phyloP scores from a whole-genome alignment of 805 yeast genomes.

The Saturnispora gosingensis region DNA sequence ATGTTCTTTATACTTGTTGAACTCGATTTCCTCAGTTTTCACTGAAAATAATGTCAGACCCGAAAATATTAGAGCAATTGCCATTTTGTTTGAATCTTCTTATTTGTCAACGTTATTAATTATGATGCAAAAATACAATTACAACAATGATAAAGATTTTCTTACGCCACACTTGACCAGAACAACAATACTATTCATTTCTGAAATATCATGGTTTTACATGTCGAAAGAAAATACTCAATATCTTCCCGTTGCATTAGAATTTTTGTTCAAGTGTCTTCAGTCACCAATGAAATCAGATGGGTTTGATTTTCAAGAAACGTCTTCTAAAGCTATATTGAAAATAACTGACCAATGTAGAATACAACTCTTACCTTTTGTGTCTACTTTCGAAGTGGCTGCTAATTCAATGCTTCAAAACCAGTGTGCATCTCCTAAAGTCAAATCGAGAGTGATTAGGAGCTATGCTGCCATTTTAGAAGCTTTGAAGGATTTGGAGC shows the following conservation, averaged over 20 bases:
- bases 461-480: slow-evolving; percentile 58
- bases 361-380: slow-evolving; percentile 29
- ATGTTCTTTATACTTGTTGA: slow-evolving; percentile 46
- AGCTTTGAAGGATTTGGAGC: slow-evolving; percentile 38
- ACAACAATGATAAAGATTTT: slow-evolving; percentile 2
- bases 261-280: slow-evolving; percentile 31
- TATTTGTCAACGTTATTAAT: slow-evolving; percentile 16
- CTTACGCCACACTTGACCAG: slow-evolving; percentile 27
- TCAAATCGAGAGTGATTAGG: slow-evolving; percentile 51
- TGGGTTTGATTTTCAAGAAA: slow-evolving; percentile 11
- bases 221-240: slow-evolving; percentile 34
- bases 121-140: slow-evolving; percentile 3
- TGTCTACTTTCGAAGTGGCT: slow-evolving; percentile 41
- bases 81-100: slow-evolving; percentile 23
- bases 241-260: slow-evolving; percentile 43
- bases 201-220: slow-evolving; percentile 54
- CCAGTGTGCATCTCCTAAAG: slow-evolving; percentile 27
- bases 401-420: slow-evolving; percentile 39
- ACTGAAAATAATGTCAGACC: slow-evolving; percentile 26
- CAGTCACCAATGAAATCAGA: slow-evolving; percentile 1
- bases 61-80: slow-evolving; percentile 17
- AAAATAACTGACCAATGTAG: slow-evolving; percentile 50
- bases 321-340: slow-evolving; percentile 48
- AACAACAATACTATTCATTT: slow-evolving; percentile 48
- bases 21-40: slow-evolving; percentile 46